Conservation (phyloP, 306 rosid genomes). For the Glycine soja region DNA sequence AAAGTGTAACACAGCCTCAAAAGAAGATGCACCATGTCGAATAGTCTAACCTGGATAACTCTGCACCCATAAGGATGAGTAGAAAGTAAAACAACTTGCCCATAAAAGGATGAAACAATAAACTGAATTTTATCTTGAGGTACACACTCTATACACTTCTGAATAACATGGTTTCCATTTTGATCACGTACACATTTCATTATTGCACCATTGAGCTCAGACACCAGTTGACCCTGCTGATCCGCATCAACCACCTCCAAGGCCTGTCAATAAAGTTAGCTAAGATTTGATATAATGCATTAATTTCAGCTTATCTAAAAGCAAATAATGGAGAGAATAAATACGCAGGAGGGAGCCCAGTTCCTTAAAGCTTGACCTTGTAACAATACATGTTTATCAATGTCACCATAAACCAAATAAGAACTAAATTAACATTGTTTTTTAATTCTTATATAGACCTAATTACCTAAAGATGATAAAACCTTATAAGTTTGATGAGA, state of each 20-base stretch:
- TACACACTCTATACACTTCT: constrained; percentile 89
- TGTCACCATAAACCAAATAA: constrained; percentile 1
- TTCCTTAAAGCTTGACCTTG: not conserved
- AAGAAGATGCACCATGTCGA: constrained; percentile 21
- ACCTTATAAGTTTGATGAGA: constrained; percentile 10
- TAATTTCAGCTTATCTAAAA: constrained; percentile 31
- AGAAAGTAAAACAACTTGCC: constrained; percentile 91
- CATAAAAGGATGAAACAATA: constrained; percentile 87
- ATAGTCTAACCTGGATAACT: constrained; percentile 84
- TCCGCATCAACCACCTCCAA: constrained; percentile 86
- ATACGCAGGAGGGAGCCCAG: not conserved
- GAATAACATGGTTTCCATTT: constrained; percentile 96
- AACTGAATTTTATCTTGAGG: constrained; percentile 92
- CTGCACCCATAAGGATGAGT: constrained; percentile 99
- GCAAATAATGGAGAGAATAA: constrained; percentile 11
- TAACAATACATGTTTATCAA: not conserved
- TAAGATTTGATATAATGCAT: constrained; percentile 32
- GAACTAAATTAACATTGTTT: not conserved
- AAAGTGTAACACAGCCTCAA: constrained; percentile 17
- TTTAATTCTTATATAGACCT: constrained; percentile 12
- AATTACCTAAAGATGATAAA: constrained; percentile 27
- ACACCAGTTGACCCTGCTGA: constrained; percentile 87
- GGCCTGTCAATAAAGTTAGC: constrained; percentile 63
- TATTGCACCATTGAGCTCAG: constrained; percentile 85
- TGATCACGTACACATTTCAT: constrained; percentile 97